Base-by-base conservation (phyloP, 108 stramenopile species). In the Nitzschia inconspicua region DNA sequence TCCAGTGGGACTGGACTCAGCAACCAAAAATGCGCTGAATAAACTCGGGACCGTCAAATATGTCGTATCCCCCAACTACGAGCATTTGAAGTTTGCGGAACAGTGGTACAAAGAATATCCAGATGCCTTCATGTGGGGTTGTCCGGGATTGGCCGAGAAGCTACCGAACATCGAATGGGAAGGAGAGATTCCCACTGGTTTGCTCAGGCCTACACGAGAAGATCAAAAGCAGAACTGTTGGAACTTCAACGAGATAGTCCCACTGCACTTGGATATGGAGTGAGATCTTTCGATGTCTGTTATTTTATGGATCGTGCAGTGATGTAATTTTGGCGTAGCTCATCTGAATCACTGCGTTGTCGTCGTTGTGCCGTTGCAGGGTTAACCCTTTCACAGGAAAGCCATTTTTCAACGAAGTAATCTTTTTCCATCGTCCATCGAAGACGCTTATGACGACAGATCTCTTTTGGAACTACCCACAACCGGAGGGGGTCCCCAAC, bases 401-500 rank as follows among this genome's bases (percentile, higher is more conserved):
- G 36, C 75, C 87, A 14, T 94, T 94, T 44, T 94, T 94, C 75
- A 88, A 88, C 61, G 93, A 94, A 72, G 85, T 87, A 5, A 63
- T 89, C 7, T 90, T 82, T 60, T 87, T 79, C 66, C 87, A 90
- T 64, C 27, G 42, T 41, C 68, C 76, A 30, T 78, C 80, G 20
- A 84, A 83, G 54, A 76, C 83, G 10, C 43, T 94, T n/a, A n/a
- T 94, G 23, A 72, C 54, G 3, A 90, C 89, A 2, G 93, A 94
- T 76, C 50, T 83, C 9, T 94, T 75, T 65, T 94, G 93, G 93
- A 94, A 94, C 67, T 94, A 94, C 64, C 93, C 93, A 0, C 35
- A 60, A 8, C 37, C 64, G 7, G 79, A 84, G 49, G 86, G 80
- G 3, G 65, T 78, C 7, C 88, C 90, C 14, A 89, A 86, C 55